phyloP scores from a whole-genome alignment of 2,329 filamentous ascomycete species.

The Curvularia eragrostidis region DNA sequence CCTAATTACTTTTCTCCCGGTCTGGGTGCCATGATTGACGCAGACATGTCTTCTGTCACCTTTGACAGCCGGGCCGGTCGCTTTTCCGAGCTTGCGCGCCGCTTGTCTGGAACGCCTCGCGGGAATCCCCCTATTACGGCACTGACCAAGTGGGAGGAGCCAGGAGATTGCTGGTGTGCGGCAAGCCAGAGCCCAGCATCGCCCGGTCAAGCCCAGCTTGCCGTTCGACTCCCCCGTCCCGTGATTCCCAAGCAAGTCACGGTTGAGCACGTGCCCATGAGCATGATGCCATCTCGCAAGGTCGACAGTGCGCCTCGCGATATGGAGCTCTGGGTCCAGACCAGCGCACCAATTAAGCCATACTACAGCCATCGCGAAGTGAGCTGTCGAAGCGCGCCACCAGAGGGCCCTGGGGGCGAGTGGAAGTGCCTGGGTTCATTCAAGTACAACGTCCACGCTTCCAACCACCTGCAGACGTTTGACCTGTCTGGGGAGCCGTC shows the following conservation, averaged over 20 bases:
- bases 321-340: slow-evolving; percentile 56
- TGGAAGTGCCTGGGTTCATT: slow-evolving; percentile 53
- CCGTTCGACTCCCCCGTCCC: slow-evolving; percentile 56
- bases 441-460: slow-evolving; percentile 51
- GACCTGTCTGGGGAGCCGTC: slow-evolving; percentile 42
- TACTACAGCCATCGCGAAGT: slow-evolving; percentile 28
- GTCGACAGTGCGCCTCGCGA: slow-evolving; percentile 51
- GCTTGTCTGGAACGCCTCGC: slow-evolving; percentile 27
- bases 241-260: slow-evolving; percentile 52
- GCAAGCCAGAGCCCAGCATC: slow-evolving; percentile 51
- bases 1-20: slow-evolving; percentile 77
- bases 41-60: slow-evolving; percentile 64
- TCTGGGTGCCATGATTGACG: slow-evolving; percentile 71
- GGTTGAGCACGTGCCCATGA: slow-evolving; percentile 56
- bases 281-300: slow-evolving; percentile 46
- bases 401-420: slow-evolving; percentile 13
- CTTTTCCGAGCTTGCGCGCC: slow-evolving; percentile 9
- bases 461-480: slow-evolving; percentile 54
- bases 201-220: slow-evolving; percentile 68
- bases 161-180: slow-evolving; percentile 89
- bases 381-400: slow-evolving; percentile 22
- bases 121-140: slow-evolving; percentile 60
- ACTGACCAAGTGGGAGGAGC: slow-evolving; percentile 74
- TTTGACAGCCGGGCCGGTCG: slow-evolving; percentile 24
- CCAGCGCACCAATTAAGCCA: slow-evolving; percentile 32